Evolutionary conservation across 2,329 filamentous ascomycete species (phyloP), one percentile per base, ranked within the genome.

Genomic region (Ploettnerulaceae sp.): DNA sequence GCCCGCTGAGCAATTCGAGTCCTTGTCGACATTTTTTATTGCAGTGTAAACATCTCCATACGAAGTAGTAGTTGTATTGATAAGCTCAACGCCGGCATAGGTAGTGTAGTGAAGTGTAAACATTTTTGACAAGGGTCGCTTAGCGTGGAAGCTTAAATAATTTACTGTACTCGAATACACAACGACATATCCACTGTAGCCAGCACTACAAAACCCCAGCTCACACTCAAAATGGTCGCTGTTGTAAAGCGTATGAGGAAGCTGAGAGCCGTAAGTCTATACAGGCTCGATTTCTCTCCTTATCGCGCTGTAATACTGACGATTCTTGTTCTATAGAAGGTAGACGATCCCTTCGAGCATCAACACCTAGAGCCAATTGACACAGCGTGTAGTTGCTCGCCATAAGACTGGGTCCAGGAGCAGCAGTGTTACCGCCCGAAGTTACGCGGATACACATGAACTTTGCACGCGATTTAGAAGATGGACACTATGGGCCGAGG

Each of bases 351-450:
- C 51, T 21, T 34, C 44, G 21, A 45, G 20, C 31, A 42, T 25
- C 25, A 21, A 24, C 11, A 32, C 7, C 31, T 17, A 36, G 49
- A 41, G 24, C 26, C 48, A 61, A 53, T 58, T 57, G 47, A 61
- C 47, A 31, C 36, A 35, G 34, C 28, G 37, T 51, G 50, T 65
- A 93, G 85, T 72, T 94, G 41, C 75, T 93, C 54, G 72, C 75
- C 61, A 73, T 97, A 67, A 81, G 84, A 64, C 74, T 85, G 64
- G 93, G 91, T 49, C 83, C 86, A 22, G 93, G 91, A 47, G 89
- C 93, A 33, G 84, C 87, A 15, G 72, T 88, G 56, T 74, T 98
- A 18, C 89, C 91, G 0, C 74, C 81, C 22, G 79, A 88, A 61
- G 79, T 94, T 44, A 81, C 82, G 35, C 76, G 79, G 63, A 82